These are phyloP conservation scores for Neophaeococcomyces aloes DNA, from an alignment of 2,329 filamentous ascomycete species.

Conservation along the genomic window DNA sequence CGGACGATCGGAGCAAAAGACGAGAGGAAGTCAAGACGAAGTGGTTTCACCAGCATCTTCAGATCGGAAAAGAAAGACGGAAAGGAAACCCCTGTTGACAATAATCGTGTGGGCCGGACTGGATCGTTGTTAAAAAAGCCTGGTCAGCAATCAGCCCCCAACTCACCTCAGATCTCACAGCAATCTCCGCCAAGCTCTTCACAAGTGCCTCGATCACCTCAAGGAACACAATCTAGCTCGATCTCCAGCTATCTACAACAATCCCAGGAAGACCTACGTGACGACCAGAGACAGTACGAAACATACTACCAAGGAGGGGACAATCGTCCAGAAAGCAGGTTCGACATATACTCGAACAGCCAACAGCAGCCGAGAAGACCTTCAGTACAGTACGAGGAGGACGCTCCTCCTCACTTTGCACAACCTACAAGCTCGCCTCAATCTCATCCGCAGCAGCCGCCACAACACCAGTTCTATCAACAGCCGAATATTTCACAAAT, in stretches of 20 bases:
- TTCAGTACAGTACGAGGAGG: slow-evolving; percentile 19
- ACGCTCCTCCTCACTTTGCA: slow-evolving; percentile 16
- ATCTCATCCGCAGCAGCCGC: slow-evolving; percentile 13
- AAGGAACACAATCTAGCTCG: not conserved
- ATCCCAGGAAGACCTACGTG: slow-evolving; percentile 4
- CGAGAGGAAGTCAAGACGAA: slow-evolving; percentile 15
- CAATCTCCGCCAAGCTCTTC: slow-evolving; percentile 8
- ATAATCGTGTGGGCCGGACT: slow-evolving; percentile 17
- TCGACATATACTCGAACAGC: slow-evolving; percentile 8
- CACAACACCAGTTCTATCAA: slow-evolving; percentile 14
- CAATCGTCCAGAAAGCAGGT: slow-evolving; percentile 9
- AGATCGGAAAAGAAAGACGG: slow-evolving; percentile 17
- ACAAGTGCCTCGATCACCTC: slow-evolving; percentile 8
- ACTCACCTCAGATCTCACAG: slow-evolving; percentile 16
- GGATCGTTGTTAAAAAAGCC: slow-evolving; percentile 19
- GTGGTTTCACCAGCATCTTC: slow-evolving; percentile 16
- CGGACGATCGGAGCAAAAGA: slow-evolving; percentile 7
- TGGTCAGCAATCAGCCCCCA: slow-evolving; percentile 10
- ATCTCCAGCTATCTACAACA: not conserved
- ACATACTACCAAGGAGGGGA: not conserved
- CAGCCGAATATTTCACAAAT: slow-evolving; percentile 3
- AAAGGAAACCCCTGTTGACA: slow-evolving; percentile 14
- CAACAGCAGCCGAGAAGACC: slow-evolving; percentile 15
- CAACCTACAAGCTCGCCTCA: slow-evolving; percentile 14
- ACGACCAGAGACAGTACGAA: slow-evolving; percentile 2